Percentiles rank a stretch among this genome's conserved stretches.
Conservation (phyloP, 768 basidiomycete genomes). For the Clitopilus passeckerianus region DNA sequence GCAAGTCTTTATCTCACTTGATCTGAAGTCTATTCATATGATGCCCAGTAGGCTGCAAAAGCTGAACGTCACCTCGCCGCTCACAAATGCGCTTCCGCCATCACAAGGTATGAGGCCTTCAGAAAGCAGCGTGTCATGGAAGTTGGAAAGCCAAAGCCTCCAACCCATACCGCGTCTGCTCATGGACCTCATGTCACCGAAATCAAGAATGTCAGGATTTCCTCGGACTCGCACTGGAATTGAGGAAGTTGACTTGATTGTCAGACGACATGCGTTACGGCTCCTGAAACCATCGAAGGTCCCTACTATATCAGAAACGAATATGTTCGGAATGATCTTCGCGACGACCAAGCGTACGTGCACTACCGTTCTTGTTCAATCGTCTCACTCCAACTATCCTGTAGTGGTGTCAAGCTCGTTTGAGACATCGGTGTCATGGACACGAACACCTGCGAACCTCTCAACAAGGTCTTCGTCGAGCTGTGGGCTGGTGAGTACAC, state of each 20-base stretch:
- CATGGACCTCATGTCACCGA: background rate
- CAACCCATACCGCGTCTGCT: background rate
- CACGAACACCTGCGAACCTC: background rate
- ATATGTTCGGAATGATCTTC: background rate
- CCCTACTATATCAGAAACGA: background rate
- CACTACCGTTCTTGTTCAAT: background rate
- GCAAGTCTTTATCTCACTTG: background rate
- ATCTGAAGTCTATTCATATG: background rate
- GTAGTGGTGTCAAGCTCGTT: conserved; percentile 25
- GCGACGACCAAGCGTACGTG: background rate
- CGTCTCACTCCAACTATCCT: background rate
- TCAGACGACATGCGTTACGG: background rate
- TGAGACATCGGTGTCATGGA: conserved; percentile 9
- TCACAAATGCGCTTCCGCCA: background rate
- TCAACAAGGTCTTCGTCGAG: background rate
- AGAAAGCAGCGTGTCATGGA: background rate
- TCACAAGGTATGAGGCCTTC: background rate
- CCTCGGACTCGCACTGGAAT: background rate
- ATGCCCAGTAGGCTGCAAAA: background rate
- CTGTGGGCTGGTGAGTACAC: background rate
- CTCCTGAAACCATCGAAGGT: background rate
- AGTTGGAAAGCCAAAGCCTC: background rate
- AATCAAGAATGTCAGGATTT: background rate
- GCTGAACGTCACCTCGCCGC: background rate
- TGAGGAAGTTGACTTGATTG: background rate